Base-by-base conservation (phyloP, 2,329 filamentous ascomycete species). In the Colletotrichum lentis region DNA sequence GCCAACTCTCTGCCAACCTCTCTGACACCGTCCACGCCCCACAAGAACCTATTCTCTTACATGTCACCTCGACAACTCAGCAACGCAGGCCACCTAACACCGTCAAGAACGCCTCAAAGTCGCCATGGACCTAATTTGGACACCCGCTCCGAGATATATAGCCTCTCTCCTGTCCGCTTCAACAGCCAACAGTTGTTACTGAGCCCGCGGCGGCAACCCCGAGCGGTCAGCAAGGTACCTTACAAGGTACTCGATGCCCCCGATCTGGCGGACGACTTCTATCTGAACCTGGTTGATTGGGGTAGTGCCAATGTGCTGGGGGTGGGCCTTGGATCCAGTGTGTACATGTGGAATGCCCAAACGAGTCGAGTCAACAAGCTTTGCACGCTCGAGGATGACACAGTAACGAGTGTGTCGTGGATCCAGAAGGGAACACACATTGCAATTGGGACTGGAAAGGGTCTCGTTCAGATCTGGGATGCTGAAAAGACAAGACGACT, bases 281-380 rank as follows among this genome's bases (percentile, higher is more conserved):
- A 99, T 75, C 84, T 99, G 43, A 99, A 99, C 74, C 83, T 99
- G 31, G 95, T 99, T 3, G 96, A 99, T 76, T 99, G 96, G 96
- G 96, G 96, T 50, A 96, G 93, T 74, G 94, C 92, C 73, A 97
- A 98, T 77, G 91, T 97, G 10, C 85, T 99, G 12, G 96, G 95
- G 7, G 96, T 99, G 50, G 96, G 96, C 0, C 82, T 99, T 31
- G 94, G 94, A 20, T 93, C 91, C 20, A 96, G 93, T 72, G 96
- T 99, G 6, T 99, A 98, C 76, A 96, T 98, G 89, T 99, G 96
- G 96, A 97, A 97, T 77, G 96, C 94, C 5, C 89, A 93, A 72
- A 91, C 91, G 8, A 96, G 95, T 70, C 88, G 92, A 71, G 96
- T 99, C 2, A 97, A 94, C 69, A 97, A 96, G 79, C 86, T 99